Evolutionary conservation across 1,139 yeast species (phyloP).

Genomic region (Lodderomyces oxycetoniae): DNA sequence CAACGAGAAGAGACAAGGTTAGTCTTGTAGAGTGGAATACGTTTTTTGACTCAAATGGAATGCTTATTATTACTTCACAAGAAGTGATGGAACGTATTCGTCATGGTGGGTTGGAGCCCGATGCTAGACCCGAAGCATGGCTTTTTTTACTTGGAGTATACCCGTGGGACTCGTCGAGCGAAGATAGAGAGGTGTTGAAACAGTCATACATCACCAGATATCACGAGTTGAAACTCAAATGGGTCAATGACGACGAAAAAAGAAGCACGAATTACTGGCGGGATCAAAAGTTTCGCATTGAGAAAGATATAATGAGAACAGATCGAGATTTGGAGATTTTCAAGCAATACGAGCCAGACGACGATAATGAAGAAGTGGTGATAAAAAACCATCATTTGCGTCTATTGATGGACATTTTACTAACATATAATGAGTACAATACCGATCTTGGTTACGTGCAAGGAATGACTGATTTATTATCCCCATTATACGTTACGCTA

Average conservation of each 20-base stretch:
- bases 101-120: slow-evolving; percentile 76
- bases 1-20: slow-evolving; percentile 64
- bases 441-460: slow-evolving; percentile 88
- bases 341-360: slow-evolving; percentile 44
- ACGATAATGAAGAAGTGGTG: slow-evolving; percentile 46
- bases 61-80: slow-evolving; percentile 61
- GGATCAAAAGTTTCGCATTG: slow-evolving; percentile 85
- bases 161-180: slow-evolving; percentile 80
- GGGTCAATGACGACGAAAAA: slow-evolving; percentile 61
- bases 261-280: slow-evolving; percentile 70
- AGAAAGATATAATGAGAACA: slow-evolving; percentile 89
- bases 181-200: slow-evolving; percentile 59
- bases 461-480: slow-evolving; percentile 92
- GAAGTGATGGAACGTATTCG: slow-evolving; percentile 81
- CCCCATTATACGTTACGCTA: slow-evolving; percentile 76
- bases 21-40: slow-evolving; percentile 76
- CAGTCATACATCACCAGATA: slow-evolving; percentile 62
- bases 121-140: slow-evolving; percentile 76
- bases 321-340: slow-evolving; percentile 70
- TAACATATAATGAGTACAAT: slow-evolving; percentile 84
- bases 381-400: slow-evolving; percentile 66
- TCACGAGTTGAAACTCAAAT: slow-evolving; percentile 56
- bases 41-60: slow-evolving; percentile 75
- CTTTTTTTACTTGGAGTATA: slow-evolving; percentile 73
- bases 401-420: slow-evolving; percentile 68